Base-by-base conservation (phyloP, 495 filamentous ascomycete species). In the Neurospora sp. region DNA sequence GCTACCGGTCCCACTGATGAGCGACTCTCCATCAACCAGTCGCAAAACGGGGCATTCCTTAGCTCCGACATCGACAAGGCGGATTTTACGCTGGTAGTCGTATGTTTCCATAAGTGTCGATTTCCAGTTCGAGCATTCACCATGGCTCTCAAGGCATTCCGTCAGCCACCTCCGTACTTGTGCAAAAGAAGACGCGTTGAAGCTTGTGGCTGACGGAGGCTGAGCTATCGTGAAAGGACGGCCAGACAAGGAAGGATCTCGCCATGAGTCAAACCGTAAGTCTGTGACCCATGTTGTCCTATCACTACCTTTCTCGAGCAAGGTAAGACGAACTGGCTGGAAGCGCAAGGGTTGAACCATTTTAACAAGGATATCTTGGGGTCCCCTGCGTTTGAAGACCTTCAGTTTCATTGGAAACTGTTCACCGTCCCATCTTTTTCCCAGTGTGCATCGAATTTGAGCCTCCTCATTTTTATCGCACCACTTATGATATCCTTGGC, bases 381-480 rank as follows among this genome's bases (percentile, higher is more conserved):
- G n/a, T n/a, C n/a, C n/a, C n/a, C n/a, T n/a, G n/a, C 10, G 39
- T 1, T 11, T 2, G 11, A 37, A 0, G 12, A 41, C 4, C 4
- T 41, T 4, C 39, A 41, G 4, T 1, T 1, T 5, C 12, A 41
- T 41, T 14, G 39, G 39, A 1, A 41, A 41, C 39, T 12, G 3
- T 5, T 41, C 1, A 0, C 4, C 1, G 12, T 5, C 11, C 39
- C 12, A 16, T 41, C 1, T 0, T 12, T 5, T 41, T 5, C 0
- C 4, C 4, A 41, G 39, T 14, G 39, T 41, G 12, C 39, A 41
- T 12, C 12, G 11, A 41, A 41, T 0, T n/a, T 44, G 42, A 0
- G 18, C 7, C 5, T n/a, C 42, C 42, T 44, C 8, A 18, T 44
- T n/a, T 5, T 0, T 3, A 44, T 44, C 16, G 7, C n/a, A 44